phyloP scores from a whole-genome alignment of 2,329 filamentous ascomycete genomes.

The Aspergillus terreus region DNA sequence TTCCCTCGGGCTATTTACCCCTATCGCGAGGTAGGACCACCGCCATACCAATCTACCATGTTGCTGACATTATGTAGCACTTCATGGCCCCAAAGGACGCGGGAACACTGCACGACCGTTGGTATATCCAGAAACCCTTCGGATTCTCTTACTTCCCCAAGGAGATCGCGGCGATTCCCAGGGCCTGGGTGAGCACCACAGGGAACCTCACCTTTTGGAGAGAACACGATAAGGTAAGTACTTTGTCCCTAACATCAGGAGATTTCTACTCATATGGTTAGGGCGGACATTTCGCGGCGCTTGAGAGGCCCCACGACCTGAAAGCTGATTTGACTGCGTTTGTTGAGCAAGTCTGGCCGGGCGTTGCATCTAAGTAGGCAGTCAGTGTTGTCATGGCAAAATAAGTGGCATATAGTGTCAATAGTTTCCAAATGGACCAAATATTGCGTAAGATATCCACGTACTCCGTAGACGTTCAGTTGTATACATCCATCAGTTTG shows the following conservation, averaged over 20 bases:
- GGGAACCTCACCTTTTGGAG: constrained; percentile 37
- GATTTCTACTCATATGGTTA: constrained; percentile 8
- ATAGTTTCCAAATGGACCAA: not conserved
- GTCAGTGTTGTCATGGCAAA: not conserved
- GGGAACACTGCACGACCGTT: not conserved
- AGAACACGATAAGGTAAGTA: constrained; percentile 29
- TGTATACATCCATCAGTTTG: not conserved
- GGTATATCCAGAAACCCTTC: constrained; percentile 41
- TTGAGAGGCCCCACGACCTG: constrained; percentile 41
- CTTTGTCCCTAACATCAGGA: not conserved
- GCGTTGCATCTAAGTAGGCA: not conserved
- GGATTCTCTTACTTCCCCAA: constrained; percentile 46
- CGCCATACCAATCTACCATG: not conserved
- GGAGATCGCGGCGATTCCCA: constrained; percentile 41
- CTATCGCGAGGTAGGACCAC: constrained; percentile 21
- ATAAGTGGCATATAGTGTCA: not conserved
- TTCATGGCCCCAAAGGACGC: not conserved
- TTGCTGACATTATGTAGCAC: not conserved
- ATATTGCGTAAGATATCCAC: not conserved
- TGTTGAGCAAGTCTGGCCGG: constrained; percentile 26
- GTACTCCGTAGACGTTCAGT: not conserved
- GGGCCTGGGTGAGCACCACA: constrained; percentile 31
- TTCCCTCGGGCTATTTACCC: constrained; percentile 32
- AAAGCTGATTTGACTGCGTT: constrained; percentile 42
- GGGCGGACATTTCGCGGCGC: constrained; percentile 54